Conservation (phyloP, 1,139 yeast genomes). For the Meyerozyma smithsonii region DNA sequence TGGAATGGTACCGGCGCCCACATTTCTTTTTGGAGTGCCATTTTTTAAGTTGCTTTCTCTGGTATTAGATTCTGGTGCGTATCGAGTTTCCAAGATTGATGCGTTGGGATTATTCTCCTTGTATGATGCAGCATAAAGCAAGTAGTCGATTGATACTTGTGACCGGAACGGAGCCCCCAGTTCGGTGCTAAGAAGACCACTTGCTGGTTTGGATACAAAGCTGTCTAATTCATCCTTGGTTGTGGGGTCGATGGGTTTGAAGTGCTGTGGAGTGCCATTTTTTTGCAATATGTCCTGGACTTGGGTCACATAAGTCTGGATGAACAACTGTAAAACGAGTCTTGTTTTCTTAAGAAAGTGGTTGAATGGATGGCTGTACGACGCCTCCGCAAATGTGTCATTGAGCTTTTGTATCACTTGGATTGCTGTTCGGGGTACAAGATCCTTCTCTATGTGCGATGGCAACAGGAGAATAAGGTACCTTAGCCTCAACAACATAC, state of each 20-base stretch:
- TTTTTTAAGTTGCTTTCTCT: background rate
- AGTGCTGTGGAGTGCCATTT: slow-evolving; percentile 22
- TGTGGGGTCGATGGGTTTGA: slow-evolving; percentile 11
- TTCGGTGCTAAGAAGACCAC: slow-evolving; percentile 12
- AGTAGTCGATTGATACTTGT: slow-evolving; percentile 29
- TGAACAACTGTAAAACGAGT: slow-evolving; percentile 51
- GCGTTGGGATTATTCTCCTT: slow-evolving; percentile 4
- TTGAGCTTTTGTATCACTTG: slow-evolving; percentile 40
- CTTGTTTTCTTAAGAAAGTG: slow-evolving; percentile 49
- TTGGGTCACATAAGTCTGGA: slow-evolving; percentile 57
- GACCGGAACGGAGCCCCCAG: slow-evolving; percentile 11
- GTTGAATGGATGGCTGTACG: slow-evolving; percentile 40
- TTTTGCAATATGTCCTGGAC: slow-evolving; percentile 31
- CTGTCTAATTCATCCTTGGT: background rate
- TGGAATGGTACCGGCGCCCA: background rate
- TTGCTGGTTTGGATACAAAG: background rate
- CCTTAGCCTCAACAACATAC: slow-evolving; percentile 58
- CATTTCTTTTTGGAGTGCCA: background rate
- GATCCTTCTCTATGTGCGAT: slow-evolving; percentile 41
- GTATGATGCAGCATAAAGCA: slow-evolving; percentile 33
- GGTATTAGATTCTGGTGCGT: background rate
- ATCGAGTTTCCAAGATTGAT: background rate
- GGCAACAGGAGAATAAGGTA: slow-evolving; percentile 54
- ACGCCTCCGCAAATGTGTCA: slow-evolving; percentile 32
- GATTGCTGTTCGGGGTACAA: slow-evolving; percentile 48